Evolutionary conservation across 305 asterid species (phyloP).

Genomic region (Solanum aculeatissimum): DNA sequence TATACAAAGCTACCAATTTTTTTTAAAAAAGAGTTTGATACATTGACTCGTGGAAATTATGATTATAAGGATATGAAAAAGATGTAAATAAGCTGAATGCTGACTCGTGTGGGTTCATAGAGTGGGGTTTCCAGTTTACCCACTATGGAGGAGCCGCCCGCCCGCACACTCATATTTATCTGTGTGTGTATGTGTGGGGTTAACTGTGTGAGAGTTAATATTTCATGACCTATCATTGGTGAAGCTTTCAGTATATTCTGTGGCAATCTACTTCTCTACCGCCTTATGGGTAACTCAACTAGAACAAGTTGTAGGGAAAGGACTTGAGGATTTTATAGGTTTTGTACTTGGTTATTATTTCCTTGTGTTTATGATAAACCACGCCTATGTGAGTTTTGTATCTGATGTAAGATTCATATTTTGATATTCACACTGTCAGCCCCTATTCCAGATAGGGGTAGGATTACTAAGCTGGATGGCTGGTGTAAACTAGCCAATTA

Average conservation of each 20-base stretch:
- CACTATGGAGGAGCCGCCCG: too few species aligned
- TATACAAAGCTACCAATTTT: too few species aligned
- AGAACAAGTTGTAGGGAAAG: background rate
- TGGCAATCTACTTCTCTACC: background rate
- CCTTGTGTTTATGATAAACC: background rate
- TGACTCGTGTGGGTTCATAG: background rate
- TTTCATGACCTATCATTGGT: background rate
- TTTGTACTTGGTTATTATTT: background rate
- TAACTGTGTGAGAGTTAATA: background rate
- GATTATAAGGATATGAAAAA: too few species aligned
- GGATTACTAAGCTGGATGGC: background rate
- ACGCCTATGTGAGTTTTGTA: background rate
- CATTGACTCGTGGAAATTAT: too few species aligned
- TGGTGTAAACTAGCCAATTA: background rate
- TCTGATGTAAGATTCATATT: background rate
- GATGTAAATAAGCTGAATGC: too few species aligned
- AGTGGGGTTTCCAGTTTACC: too few species aligned
- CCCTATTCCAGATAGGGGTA: background rate
- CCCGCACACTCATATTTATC: background rate
- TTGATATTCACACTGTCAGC: background rate
- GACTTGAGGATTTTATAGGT: background rate
- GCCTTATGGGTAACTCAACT: background rate
- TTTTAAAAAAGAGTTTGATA: too few species aligned
- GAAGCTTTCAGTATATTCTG: background rate
- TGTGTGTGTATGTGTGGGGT: background rate